Percentiles rank a stretch among this genome's conserved stretches.
These are phyloP conservation scores for Neurospora sp. DNA, from an alignment of 495 filamentous ascomycete genomes.

Conservation along the genomic window DNA sequence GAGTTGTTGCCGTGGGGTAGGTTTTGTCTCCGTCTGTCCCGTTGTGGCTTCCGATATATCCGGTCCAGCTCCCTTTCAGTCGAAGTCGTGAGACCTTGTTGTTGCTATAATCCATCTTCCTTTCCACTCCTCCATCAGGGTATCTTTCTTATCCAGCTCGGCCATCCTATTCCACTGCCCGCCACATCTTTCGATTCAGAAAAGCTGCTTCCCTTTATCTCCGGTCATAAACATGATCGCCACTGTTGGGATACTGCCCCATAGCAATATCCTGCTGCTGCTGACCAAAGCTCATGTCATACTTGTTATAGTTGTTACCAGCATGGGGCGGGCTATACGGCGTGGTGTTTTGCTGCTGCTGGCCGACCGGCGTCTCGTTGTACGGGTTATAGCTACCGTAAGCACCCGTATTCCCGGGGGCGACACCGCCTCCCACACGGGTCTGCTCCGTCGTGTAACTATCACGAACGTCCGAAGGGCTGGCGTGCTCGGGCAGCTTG, in stretches of 20 bases:
- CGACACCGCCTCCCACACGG: conserved; percentile 13
- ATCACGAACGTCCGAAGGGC: conserved; percentile 27
- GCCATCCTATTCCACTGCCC: background rate
- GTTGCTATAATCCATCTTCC: background rate
- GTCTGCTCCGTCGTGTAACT: conserved; percentile 35
- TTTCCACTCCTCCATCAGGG: background rate
- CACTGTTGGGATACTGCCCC: background rate
- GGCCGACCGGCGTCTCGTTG: conserved; percentile 16
- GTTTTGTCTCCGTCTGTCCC: background rate
- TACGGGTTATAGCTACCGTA: conserved; percentile 17
- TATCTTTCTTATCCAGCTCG: background rate
- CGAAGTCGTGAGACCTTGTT: background rate
- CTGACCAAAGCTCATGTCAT: background rate
- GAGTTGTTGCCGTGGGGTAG: background rate
- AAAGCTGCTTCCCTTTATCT: background rate
- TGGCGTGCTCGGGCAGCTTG: conserved; percentile 28
- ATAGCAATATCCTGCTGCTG: background rate
- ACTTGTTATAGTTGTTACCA: conserved; percentile 5
- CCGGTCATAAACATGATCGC: background rate
- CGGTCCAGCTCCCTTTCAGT: background rate
- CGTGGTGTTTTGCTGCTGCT: background rate
- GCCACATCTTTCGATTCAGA: too few relatives aligned
- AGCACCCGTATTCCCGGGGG: conserved; percentile 1
- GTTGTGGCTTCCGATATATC: background rate
- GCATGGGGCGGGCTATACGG: background rate